These are phyloP conservation scores for Vitis cinerea DNA, from an alignment of 164 flowering plant genomes.

Conservation along the genomic window DNA sequence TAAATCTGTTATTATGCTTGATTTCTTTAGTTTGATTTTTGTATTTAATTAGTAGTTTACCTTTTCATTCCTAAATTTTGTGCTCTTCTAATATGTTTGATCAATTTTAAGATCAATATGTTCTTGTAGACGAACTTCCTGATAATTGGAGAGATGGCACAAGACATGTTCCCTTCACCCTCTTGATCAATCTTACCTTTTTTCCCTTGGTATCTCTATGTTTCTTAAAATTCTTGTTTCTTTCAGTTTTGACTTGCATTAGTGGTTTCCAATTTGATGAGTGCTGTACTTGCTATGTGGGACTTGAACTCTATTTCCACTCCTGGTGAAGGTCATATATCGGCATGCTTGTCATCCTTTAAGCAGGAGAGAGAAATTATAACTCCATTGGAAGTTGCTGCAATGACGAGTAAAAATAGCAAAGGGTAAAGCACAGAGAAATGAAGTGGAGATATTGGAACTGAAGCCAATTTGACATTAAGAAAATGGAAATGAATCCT, in stretches of 20 bases:
- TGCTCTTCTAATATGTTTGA: too few relatives aligned
- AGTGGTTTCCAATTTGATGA: neutral
- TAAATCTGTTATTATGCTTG: too few relatives aligned
- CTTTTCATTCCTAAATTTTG: too few relatives aligned
- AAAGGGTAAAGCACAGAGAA: conserved; percentile 34
- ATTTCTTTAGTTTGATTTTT: too few relatives aligned
- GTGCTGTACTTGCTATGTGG: neutral
- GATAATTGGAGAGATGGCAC: conserved; percentile 64
- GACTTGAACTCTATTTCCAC: conserved; percentile 13
- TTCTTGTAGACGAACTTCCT: conserved; percentile 70
- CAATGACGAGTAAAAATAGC: conserved; percentile 76
- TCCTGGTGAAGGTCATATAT: conserved; percentile 85
- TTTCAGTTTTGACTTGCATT: conserved; percentile 5
- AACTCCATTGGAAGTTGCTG: conserved; percentile 96
- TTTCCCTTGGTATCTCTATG: conserved; percentile 62
- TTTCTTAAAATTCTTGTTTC: conserved; percentile 10
- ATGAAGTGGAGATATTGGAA: conserved; percentile 37
- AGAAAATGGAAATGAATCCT: conserved; percentile 24
- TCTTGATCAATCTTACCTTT: conserved; percentile 82
- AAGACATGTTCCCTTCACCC: conserved; percentile 55
- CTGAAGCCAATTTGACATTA: conserved; percentile 14
- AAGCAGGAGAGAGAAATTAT: conserved; percentile 77
- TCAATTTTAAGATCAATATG: neutral
- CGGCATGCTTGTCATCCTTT: conserved; percentile 80
- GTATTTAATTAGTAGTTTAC: too few relatives aligned